Conservation (phyloP, 1,284 basidiomycete genomes). For the Phellopilus nigrolimitatus region DNA sequence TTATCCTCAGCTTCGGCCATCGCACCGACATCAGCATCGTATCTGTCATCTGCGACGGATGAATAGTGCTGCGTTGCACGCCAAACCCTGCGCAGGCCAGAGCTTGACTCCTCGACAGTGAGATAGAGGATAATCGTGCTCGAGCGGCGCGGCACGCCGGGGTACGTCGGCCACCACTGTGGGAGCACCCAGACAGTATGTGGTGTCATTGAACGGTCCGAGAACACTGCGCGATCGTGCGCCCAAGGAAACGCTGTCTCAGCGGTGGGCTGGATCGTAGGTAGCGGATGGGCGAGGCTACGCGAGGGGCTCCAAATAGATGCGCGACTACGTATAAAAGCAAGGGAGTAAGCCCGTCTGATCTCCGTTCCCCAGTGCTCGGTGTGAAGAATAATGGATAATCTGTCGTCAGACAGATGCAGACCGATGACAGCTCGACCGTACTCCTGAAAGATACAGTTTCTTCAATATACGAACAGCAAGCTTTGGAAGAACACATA, state of each 20-base stretch:
- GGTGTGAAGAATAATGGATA: constrained; percentile 13
- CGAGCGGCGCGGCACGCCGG: constrained; percentile 13
- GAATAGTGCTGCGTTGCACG: constrained; percentile 19
- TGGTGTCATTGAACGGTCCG: constrained; percentile 1
- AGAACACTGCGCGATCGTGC: constrained; percentile 13
- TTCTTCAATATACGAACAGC: background rate
- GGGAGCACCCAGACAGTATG: constrained; percentile 19
- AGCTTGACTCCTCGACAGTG: background rate
- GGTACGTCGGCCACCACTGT: constrained; percentile 22
- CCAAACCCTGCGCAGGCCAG: constrained; percentile 10
- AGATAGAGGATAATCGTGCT: constrained; percentile 16
- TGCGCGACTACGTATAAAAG: constrained; percentile 2
- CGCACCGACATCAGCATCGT: background rate
- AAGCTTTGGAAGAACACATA: constrained; percentile 1
- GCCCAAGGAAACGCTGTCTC: constrained; percentile 10
- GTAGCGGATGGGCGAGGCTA: background rate
- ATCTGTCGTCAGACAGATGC: constrained; percentile 13
- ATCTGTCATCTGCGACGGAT: background rate
- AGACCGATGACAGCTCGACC: constrained; percentile 17
- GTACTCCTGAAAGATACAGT: constrained; percentile 12
- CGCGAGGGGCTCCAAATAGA: constrained; percentile 10
- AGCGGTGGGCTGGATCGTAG: background rate
- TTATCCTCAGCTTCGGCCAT: too few relatives aligned
- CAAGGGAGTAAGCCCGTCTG: constrained; percentile 13
- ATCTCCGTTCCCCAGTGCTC: constrained; percentile 15